These are phyloP conservation scores for Lomentospora prolificans DNA, from an alignment of 2,329 filamentous ascomycete species.

Conservation along the genomic window DNA sequence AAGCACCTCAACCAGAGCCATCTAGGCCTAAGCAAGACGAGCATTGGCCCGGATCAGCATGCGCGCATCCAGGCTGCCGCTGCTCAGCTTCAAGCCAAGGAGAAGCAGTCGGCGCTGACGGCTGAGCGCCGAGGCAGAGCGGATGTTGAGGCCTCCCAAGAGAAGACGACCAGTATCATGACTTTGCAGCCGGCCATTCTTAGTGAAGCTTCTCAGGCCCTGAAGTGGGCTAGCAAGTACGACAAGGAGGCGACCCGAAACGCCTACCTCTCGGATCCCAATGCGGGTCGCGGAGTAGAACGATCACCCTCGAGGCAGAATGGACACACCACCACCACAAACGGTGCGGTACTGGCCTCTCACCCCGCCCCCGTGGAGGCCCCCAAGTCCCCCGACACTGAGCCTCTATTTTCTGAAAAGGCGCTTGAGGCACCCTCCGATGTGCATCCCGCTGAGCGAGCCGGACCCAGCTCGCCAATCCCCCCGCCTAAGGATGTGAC, in stretches of 20 bases:
- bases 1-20: constrained; percentile 31
- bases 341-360: not conserved
- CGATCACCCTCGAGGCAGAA: constrained; percentile 25
- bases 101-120: constrained; percentile 46
- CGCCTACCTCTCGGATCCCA: constrained; percentile 69
- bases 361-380: constrained; percentile 7
- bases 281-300: constrained; percentile 57
- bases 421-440: constrained; percentile 23
- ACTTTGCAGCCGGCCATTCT: constrained; percentile 78
- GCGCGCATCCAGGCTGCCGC: constrained; percentile 89
- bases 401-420: constrained; percentile 24
- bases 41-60: constrained; percentile 82
- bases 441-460: constrained; percentile 25
- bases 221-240: constrained; percentile 96
- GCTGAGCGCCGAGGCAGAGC: constrained; percentile 41
- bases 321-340: constrained; percentile 7
- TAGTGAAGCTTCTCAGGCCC: constrained; percentile 79
- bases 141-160: constrained; percentile 41
- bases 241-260: constrained; percentile 81
- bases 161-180: constrained; percentile 82
- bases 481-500: constrained; percentile 25
- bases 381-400: constrained; percentile 11
- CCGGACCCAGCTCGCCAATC: constrained; percentile 24
- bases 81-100: constrained; percentile 65
- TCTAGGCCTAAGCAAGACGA: constrained; percentile 60